Base-by-base conservation (phyloP, 257 asterid species). In the Nicotiana obtusifolia region DNA sequence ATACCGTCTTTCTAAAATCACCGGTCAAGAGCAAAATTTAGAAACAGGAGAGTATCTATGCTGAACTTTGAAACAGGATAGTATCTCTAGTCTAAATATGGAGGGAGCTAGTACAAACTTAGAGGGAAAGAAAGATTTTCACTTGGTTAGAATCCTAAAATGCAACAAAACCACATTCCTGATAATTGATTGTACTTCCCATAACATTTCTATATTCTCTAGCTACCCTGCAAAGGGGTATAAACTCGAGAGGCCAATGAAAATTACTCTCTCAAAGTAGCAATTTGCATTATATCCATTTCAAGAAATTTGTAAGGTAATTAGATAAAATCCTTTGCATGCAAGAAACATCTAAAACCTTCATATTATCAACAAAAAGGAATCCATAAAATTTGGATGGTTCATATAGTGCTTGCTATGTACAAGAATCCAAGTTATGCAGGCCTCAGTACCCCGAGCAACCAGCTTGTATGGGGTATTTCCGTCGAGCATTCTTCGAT, bases 361-460 rank as follows among this genome's bases (percentile, higher is more conserved):
- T 47, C 41, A 73, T 73, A 20, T 47, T 47, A 73, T 73, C 62
- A 73, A 73, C 60, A 73, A 15, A 73, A 37, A 49, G 57, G 62
- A 75, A 24, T 75, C 62, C 9, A 20, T 75, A 49, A 49, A 75
- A 26, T 15, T 26, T 49, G 26, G 62, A 49, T 22, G 24, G 41
- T 22, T 73, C 62, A 24, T 75, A 5, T 4, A 73, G 2, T 20
- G 61, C 26, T 60, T 78, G 57, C 82, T 78, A 78, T 78, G 24
- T 78, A 78, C 82, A 78, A 17, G 82, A 59, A 57, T 62, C 73
- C 68, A 59, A 78, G 53, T 35, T 59, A 62, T 35, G 57, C 31
- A 35, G 75, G 37, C 71, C 52, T 60, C 35, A 14, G 17, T 26
- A 60, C 24, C 57, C 75, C 30, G 44, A 33, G 54, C 59, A 59